Percentiles rank a stretch among this genome's conserved stretches.
Evolutionary conservation across 2,329 filamentous ascomycete species (phyloP).

Genomic region (Ambrosiella beaveri): DNA sequence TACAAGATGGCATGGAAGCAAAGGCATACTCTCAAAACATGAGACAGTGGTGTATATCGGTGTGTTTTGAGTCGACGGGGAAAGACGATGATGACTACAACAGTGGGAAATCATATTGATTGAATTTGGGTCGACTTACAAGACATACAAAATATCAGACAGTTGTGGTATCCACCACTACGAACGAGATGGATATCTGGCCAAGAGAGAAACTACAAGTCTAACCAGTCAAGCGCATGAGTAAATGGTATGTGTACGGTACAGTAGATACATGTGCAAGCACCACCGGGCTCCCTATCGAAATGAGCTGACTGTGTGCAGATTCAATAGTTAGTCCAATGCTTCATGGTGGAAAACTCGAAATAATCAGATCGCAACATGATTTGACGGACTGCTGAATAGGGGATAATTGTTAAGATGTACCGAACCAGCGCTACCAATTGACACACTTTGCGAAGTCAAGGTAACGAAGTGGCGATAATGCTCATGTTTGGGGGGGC

Average conservation of each 20-base stretch:
- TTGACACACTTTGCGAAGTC: no score
- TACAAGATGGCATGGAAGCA: neutral
- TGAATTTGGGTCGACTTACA: no score
- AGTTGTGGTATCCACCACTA: neutral
- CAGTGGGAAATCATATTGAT: no score
- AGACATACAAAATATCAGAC: no score
- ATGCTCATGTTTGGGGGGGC: no score
- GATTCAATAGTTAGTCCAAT: neutral
- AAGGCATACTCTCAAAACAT: neutral
- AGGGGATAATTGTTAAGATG: neutral
- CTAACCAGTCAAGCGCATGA: neutral
- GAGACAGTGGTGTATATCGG: neutral
- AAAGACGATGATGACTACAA: neutral
- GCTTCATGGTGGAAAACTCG: neutral
- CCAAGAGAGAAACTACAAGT: neutral
- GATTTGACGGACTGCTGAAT: neutral
- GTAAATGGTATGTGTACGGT: neutral
- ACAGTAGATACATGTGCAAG: neutral
- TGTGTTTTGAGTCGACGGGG: neutral
- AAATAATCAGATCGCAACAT: neutral
- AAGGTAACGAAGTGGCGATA: no score
- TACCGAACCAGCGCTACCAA: no score
- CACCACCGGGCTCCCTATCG: neutral
- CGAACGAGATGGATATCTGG: neutral
- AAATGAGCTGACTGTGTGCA: conserved; percentile 1